Percentiles rank a stretch among this genome's conserved stretches.
These are phyloP conservation scores for Panicum hallii DNA, from an alignment of 202 grass and related monocot genomes.

Conservation along the genomic window DNA sequence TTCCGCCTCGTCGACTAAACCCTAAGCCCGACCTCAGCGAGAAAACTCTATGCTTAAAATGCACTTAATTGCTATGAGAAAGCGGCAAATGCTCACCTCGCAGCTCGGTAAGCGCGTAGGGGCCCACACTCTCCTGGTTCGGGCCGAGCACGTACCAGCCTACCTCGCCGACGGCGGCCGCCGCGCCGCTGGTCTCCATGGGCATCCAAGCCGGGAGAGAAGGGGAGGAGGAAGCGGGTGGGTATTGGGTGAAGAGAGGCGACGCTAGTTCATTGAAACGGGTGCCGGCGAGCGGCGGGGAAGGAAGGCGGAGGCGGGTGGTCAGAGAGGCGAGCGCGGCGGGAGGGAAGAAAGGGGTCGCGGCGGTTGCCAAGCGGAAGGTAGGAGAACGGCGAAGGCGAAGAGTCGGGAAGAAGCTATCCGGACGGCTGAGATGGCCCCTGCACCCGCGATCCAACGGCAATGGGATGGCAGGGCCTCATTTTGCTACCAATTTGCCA, in stretches of 20 bases:
- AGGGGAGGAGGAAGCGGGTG: not conserved
- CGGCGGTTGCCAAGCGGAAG: not conserved
- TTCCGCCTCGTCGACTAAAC: conserved; percentile 9
- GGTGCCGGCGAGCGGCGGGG: not conserved
- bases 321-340: not conserved
- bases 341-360: too few species aligned
- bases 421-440: not conserved
- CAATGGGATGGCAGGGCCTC: not conserved
- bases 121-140: conserved; percentile 82
- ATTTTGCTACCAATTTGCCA: not conserved
- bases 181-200: conserved; percentile 56
- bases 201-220: not conserved
- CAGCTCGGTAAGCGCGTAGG: conserved; percentile 79
- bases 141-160: conserved; percentile 89
- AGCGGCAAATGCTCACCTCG: conserved; percentile 50
- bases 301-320: not conserved
- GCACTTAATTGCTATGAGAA: not conserved
- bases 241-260: not conserved
- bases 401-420: not conserved
- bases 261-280: not conserved
- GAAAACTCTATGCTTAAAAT: not conserved
- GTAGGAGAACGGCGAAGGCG: not conserved
- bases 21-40: not conserved
- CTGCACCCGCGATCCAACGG: not conserved
- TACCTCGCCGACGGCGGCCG: conserved; percentile 26